Conservation (phyloP, 1,139 yeast genomes). For the Candida neerlandica region DNA sequence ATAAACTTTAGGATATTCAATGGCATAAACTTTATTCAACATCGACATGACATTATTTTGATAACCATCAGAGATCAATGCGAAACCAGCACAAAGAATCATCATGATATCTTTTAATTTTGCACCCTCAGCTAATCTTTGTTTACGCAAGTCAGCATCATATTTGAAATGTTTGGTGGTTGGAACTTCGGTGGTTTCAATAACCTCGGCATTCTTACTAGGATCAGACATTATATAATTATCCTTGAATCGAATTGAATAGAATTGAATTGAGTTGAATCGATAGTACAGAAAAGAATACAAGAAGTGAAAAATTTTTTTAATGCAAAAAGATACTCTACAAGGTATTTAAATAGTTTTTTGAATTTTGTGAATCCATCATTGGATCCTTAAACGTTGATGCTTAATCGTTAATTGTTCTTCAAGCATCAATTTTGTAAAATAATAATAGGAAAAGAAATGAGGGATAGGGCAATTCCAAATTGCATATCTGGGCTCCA, state of each 20-base stretch:
- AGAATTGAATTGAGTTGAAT: too few species aligned
- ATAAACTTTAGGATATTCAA: constrained; percentile 34
- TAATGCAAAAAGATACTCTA: too few species aligned
- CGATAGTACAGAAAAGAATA: too few species aligned
- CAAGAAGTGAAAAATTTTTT: neutral
- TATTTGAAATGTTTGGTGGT: constrained; percentile 28
- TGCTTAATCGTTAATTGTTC: neutral
- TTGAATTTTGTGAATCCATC: too few species aligned
- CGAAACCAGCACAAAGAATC: constrained; percentile 51
- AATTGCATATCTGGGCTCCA: too few species aligned
- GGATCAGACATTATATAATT: constrained; percentile 5
- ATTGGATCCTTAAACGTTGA: too few species aligned
- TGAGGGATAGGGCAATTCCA: too few species aligned
- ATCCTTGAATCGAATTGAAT: too few species aligned
- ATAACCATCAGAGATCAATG: constrained; percentile 55
- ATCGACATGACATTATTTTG: constrained; percentile 55
- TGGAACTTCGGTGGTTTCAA: constrained; percentile 11
- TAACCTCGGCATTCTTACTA: constrained; percentile 7
- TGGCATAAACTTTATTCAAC: constrained; percentile 41
- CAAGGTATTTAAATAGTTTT: too few species aligned
- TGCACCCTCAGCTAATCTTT: constrained; percentile 33
- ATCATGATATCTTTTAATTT: constrained; percentile 34
- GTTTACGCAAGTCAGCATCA: constrained; percentile 35
- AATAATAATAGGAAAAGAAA: neutral
- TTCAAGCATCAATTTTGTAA: neutral